These are phyloP conservation scores for Phytophthora vignae DNA, from an alignment of 352 stramenopile species.

Conservation along the genomic window DNA sequence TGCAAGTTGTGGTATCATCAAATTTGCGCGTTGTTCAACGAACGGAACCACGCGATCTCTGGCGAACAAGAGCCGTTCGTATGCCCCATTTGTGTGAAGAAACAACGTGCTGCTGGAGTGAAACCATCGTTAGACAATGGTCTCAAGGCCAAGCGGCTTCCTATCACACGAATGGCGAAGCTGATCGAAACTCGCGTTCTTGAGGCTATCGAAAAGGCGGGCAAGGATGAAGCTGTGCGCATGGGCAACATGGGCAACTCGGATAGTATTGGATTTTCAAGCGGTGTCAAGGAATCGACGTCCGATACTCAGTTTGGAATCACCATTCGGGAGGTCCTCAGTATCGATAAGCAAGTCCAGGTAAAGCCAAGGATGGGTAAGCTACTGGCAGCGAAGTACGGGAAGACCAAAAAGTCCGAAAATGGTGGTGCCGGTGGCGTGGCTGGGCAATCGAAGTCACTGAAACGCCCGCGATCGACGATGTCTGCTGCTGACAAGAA, in stretches of 20 bases:
- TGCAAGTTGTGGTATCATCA: constrained; percentile 99
- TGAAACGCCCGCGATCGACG: constrained; percentile 69
- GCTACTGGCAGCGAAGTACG: constrained; percentile 71
- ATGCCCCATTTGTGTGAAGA: constrained; percentile 89
- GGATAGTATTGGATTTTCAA: constrained; percentile 84
- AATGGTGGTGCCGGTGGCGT: constrained; percentile 17
- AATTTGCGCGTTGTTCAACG: constrained; percentile 99
- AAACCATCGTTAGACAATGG: constrained; percentile 85
- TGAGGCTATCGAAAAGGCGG: constrained; percentile 75
- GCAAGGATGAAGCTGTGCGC: constrained; percentile 80
- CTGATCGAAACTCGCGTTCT: constrained; percentile 85
- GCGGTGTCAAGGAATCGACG: constrained; percentile 63
- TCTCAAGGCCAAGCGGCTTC: constrained; percentile 79
- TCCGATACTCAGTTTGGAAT: constrained; percentile 87
- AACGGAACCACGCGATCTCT: constrained; percentile 96
- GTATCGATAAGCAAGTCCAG: constrained; percentile 89
- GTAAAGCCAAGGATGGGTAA: constrained; percentile 89
- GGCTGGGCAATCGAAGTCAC: constrained; percentile 55
- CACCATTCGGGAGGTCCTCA: constrained; percentile 88
- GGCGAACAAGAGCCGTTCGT: constrained; percentile 89
- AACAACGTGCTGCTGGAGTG: constrained; percentile 74
- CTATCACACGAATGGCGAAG: constrained; percentile 87
- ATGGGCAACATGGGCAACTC: constrained; percentile 86
- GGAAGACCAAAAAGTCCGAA: constrained; percentile 61
- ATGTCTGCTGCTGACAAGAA: constrained; percentile 31